Conservation (phyloP, 208 protist species). For the Porcisia deanei region DNA sequence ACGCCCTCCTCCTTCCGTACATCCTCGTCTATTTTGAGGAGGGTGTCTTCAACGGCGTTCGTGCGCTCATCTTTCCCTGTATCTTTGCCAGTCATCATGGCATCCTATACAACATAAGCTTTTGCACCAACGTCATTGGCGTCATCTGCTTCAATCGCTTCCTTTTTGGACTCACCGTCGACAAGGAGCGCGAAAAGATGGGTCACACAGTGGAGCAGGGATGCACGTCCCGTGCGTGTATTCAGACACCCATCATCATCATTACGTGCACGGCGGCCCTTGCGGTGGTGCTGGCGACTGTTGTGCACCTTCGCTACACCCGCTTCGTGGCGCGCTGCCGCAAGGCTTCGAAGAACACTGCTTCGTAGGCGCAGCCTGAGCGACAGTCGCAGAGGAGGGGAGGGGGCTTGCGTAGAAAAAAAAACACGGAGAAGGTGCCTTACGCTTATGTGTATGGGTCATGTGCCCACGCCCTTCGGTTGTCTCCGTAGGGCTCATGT, state of each 20-base stretch:
- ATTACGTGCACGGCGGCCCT: slow-evolving; percentile 42
- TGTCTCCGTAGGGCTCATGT: neutral
- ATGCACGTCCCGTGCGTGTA: slow-evolving; percentile 40
- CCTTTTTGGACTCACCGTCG: slow-evolving; percentile 62
- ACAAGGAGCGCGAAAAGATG: slow-evolving; percentile 50
- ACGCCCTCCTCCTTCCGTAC: slow-evolving; percentile 63
- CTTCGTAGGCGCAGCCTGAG: neutral
- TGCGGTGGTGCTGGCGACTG: slow-evolving; percentile 30
- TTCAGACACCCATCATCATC: slow-evolving; percentile 53
- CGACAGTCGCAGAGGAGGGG: neutral
- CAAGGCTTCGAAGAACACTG: slow-evolving; percentile 8
- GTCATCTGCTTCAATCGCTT: slow-evolving; percentile 74
- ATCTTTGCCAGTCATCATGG: slow-evolving; percentile 51
- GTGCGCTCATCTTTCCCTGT: slow-evolving; percentile 66
- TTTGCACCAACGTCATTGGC: slow-evolving; percentile 53
- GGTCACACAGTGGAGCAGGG: slow-evolving; percentile 35
- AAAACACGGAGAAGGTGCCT: neutral
- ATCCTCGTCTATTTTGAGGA: slow-evolving; percentile 75
- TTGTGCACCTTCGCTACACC: slow-evolving; percentile 60
- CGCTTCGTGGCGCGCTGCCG: slow-evolving; percentile 40
- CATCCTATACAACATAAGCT: slow-evolving; percentile 72
- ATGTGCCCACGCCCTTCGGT: neutral
- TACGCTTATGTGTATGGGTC: neutral
- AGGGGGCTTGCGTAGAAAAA: neutral
- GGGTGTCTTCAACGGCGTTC: slow-evolving; percentile 54